phyloP scores from a whole-genome alignment of 208 protist species.

The Naegleria gruberi region DNA sequence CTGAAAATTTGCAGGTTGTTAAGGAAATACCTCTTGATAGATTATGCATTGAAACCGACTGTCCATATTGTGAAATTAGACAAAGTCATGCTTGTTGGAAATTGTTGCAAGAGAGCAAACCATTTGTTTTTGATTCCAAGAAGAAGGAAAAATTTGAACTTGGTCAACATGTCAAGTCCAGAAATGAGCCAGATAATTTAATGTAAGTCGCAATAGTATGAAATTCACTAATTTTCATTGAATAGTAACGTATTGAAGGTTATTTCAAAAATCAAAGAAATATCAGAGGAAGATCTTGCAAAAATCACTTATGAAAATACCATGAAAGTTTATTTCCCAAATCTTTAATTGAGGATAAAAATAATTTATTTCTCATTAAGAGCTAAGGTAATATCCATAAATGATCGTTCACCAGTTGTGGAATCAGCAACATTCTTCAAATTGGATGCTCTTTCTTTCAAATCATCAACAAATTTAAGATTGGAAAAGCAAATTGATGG shows the following conservation, averaged over 20 bases:
- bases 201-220: conserved; percentile 23
- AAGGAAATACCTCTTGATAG: conserved; percentile 62
- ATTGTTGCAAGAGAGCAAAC: conserved; percentile 32
- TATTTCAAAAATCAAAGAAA: neutral
- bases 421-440: neutral
- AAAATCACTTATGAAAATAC: neutral
- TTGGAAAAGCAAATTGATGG: neutral
- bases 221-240: neutral
- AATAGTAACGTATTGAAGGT: neutral
- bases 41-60: conserved; percentile 87
- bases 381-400: neutral
- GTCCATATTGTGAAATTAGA: conserved; percentile 82
- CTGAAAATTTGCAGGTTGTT: conserved; percentile 70
- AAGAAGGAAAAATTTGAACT: conserved; percentile 46
- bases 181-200: conserved; percentile 46
- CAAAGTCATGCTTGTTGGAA: conserved; percentile 61
- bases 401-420: neutral
- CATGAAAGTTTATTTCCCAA: neutral
- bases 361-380: neutral
- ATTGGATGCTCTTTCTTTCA: neutral
- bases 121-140: conserved; percentile 41
- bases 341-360: too few relatives aligned
- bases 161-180: conserved; percentile 36
- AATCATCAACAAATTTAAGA: neutral
- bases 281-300: neutral